Conservation (phyloP, 805 yeast species). For the Saturnispora halmiae region DNA sequence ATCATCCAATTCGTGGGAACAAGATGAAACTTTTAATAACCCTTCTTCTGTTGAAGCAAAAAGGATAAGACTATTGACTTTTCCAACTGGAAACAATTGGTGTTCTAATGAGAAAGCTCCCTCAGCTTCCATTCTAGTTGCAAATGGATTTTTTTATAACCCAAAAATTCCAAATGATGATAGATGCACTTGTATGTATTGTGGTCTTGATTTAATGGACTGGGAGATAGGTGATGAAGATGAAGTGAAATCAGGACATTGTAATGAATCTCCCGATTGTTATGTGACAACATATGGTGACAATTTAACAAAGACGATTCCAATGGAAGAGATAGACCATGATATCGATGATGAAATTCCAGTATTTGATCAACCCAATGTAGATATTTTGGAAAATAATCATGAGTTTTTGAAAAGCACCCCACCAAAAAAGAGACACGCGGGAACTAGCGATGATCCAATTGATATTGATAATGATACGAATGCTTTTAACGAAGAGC, state of each 20-base stretch:
- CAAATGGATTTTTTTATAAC: constrained; percentile 53
- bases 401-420: background rate
- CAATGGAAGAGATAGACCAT: background rate
- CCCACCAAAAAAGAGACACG: background rate
- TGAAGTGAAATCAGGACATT: constrained; percentile 53
- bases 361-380: background rate
- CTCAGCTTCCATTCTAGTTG: constrained; percentile 35
- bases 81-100: background rate
- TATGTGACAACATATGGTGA: background rate
- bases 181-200: constrained; percentile 53
- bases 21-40: background rate
- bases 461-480: constrained; percentile 5
- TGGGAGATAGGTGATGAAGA: constrained; percentile 53
- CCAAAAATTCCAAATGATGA: constrained; percentile 36
- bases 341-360: constrained; percentile 2
- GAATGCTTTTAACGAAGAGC: background rate
- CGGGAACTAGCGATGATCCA: constrained; percentile 8
- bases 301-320: background rate
- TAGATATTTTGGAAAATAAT: background rate
- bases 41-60: constrained; percentile 1
- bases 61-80: background rate
- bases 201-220: constrained; percentile 56
- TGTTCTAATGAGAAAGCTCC: constrained; percentile 29
- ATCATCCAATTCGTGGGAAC: background rate
- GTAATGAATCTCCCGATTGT: constrained; percentile 33